phyloP scores from a whole-genome alignment of 129 eudicot species.

The Heracleum sosnowskyi region DNA sequence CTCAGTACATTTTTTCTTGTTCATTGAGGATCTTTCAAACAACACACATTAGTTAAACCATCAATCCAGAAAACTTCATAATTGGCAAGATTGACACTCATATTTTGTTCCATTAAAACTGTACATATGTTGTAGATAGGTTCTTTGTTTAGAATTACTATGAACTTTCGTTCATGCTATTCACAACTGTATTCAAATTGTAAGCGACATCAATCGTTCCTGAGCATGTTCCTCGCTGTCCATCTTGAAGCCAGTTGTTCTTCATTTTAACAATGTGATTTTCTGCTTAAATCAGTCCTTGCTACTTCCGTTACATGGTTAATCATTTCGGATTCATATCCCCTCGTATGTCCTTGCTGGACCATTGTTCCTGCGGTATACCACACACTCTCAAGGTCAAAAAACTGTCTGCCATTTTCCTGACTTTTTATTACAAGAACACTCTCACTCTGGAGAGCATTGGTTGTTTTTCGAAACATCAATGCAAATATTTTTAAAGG shows the following conservation, averaged over 20 bases:
- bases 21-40: neutral
- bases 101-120: neutral
- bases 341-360: neutral
- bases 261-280: neutral
- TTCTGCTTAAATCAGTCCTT: neutral
- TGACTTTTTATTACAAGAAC: neutral
- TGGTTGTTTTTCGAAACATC: neutral
- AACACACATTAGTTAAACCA: neutral
- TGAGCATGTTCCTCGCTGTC: neutral
- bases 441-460: neutral
- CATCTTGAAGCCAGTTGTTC: neutral
- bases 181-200: neutral
- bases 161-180: neutral
- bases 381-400: neutral
- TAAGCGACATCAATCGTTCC: neutral
- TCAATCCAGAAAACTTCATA: neutral
- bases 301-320: neutral
- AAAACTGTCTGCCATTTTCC: neutral
- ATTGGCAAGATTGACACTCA: conserved; percentile 1
- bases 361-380: neutral
- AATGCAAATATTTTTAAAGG: too few relatives aligned
- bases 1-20: neutral
- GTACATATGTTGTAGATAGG: neutral
- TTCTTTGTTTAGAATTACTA: neutral
- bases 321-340: neutral